Base-by-base conservation (phyloP, 805 yeast species). In the Komagataella kurtzmanii region DNA sequence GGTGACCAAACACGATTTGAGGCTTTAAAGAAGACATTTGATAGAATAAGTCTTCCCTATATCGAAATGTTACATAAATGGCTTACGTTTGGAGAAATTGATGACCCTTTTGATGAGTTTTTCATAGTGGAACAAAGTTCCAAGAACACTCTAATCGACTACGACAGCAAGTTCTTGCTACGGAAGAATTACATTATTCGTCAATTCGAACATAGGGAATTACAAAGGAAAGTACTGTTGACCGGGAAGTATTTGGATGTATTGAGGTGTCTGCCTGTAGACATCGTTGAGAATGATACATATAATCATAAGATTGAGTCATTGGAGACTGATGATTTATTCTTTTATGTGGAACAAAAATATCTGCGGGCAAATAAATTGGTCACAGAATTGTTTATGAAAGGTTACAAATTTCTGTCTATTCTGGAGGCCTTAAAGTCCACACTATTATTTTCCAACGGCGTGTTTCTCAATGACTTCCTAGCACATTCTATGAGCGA, bases 231-330 rank as follows among this genome's bases (percentile, higher is more conserved):
- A 63, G 74, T 91, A 0, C 68, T 91, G 21, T 70, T 81, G 50
- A 87, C 97, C 0, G 99, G 99, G 1, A 90, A 88, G 65, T 83
- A 83, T 58, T 68, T 89, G 52, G 86, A 88, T 59, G 82, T 91
- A 2, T 71, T 85, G 47, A 74, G 79, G 52, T 80, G 75, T 52
- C 81, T 86, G 59, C 84, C 83, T 0, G 66, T 77, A 3, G 68
- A 70, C 44, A 53, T 56, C 8, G 51, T 51, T 3, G 17, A 30
- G 58, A 18, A 52, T 49, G 53, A 61, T 17, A 24, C 46, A 47
- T 61, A 62, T 44, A 45, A 68, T 53, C 65, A 66, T 53, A 62
- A 71, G 61, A 55, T 61, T 53, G 59, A 61, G 30, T 46, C 51
- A 49, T 36, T 44, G 3, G 10, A 75, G 40, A 30, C 40, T 30